Evolutionary conservation across 2,329 filamentous ascomycete species (phyloP), one percentile per base, ranked within the genome.

Genomic region (Fusarium poae): DNA sequence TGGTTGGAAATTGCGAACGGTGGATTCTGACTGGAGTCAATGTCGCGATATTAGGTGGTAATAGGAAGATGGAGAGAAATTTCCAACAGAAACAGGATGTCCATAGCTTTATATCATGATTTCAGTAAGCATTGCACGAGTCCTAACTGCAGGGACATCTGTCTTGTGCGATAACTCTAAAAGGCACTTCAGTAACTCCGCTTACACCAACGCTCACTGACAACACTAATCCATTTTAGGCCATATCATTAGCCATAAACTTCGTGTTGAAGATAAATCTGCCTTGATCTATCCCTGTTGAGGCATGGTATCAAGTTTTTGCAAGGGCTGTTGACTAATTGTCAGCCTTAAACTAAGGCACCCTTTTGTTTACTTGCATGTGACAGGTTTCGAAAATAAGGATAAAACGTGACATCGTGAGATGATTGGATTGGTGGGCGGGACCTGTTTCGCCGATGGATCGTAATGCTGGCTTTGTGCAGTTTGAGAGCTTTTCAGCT

Each of bases 21-120:
- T 23, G 9, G 20, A 2, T 12, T 6, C 13, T 4, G 4, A 13
- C 12, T 1, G 11, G 7, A 0, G 21, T 7, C 9, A 0, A 9
- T 5, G 15, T 25, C 6, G 9, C 8, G 12, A 21, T 4, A 32
- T 3, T 5, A 16, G 13, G 5, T 18, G 0, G 3, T 0, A 35
- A 35, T 35, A 6, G 4, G 5, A 40, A 13, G 1, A 3, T 2
- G 8, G 6, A 27, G 6, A 27, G 27, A 8, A 27, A 27, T 8
- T 27, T 20, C 3, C 8, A 23, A n/a, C 20, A 3, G 9, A 15
- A 11, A 11, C 1, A 34, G 29, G 4, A 3, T 5, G 0, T 15
- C 4, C 4, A n/a, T 11, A 3, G 0, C 10, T 34, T 49, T 34
- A 25, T 35, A 49, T 21, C 11, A 4, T 6, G 0, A 1, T n/a